phyloP scores from a whole-genome alignment of 176 grass and related monocot genomes.

The Pontederia paniculata region DNA sequence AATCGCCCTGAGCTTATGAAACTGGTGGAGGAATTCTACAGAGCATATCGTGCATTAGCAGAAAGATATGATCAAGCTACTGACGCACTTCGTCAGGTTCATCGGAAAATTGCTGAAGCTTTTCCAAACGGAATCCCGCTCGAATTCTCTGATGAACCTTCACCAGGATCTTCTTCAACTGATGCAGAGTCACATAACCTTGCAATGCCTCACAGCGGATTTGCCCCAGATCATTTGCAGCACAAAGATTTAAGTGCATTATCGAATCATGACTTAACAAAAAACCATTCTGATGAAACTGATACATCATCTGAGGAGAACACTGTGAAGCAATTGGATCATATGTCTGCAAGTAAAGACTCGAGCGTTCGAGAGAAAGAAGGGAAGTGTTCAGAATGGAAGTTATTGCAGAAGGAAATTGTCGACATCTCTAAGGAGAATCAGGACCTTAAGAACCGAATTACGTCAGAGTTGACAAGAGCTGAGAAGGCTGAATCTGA shows the following conservation, averaged over 20 bases:
- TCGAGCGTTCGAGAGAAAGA: constrained; percentile 22
- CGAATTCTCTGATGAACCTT: constrained; percentile 64
- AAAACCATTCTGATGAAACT: too few species aligned
- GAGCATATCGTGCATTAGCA: constrained; percentile 86
- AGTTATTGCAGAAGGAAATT: constrained; percentile 76
- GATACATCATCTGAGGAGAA: background rate
- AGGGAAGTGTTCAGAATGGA: constrained; percentile 31
- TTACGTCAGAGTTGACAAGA: constrained; percentile 42
- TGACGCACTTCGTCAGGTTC: constrained; percentile 71
- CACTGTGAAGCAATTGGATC: background rate
- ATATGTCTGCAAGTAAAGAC: background rate
- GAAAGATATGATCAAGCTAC: constrained; percentile 88
- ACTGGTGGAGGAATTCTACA: constrained; percentile 89
- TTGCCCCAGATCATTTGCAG: constrained; percentile 35
- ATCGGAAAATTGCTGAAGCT: constrained; percentile 85
- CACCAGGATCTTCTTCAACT: constrained; percentile 39
- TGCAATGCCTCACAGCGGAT: constrained; percentile 35
- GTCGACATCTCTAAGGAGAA: constrained; percentile 66
- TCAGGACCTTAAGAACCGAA: constrained; percentile 70
- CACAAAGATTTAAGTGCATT: constrained; percentile 3
- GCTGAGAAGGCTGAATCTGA: constrained; percentile 44
- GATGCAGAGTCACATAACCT: constrained; percentile 30
- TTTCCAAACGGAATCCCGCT: constrained; percentile 66
- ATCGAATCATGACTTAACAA: too few species aligned
- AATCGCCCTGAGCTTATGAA: constrained; percentile 88